phyloP scores from a whole-genome alignment of 345 rosid species.

The Aquilaria malaccensis region DNA sequence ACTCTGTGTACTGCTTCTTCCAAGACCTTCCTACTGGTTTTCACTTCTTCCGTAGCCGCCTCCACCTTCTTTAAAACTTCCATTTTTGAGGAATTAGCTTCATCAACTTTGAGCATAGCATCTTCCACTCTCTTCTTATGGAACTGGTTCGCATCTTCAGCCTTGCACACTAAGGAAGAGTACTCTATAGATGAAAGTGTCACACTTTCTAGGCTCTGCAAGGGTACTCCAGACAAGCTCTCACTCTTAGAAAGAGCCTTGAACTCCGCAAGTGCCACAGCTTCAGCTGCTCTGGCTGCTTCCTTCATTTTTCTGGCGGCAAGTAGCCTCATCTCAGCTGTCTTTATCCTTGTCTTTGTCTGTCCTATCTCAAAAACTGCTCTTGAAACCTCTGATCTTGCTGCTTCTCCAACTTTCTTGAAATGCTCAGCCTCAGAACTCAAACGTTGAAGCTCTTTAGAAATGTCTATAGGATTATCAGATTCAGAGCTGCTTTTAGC shows the following conservation, averaged over 20 bases:
- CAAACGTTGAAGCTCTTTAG: slow-evolving; percentile 57
- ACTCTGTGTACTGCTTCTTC: slow-evolving; percentile 59
- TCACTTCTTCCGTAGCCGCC: slow-evolving; percentile 57
- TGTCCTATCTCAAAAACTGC: slow-evolving; percentile 62
- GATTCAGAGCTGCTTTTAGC: slow-evolving; percentile 8
- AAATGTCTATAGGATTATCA: slow-evolving; percentile 34
- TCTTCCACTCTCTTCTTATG: slow-evolving; percentile 42
- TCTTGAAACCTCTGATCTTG: slow-evolving; percentile 49
- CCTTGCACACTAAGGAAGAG: slow-evolving; percentile 34
- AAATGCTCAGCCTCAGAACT: slow-evolving; percentile 64
- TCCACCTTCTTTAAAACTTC: slow-evolving; percentile 48
- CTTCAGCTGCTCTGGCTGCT: slow-evolving; percentile 91
- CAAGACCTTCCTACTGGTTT: slow-evolving; percentile 49
- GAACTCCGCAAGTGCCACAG: slow-evolving; percentile 69
- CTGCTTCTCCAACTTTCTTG: slow-evolving; percentile 50
- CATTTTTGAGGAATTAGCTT: slow-evolving; percentile 41
- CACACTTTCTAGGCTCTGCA: slow-evolving; percentile 27
- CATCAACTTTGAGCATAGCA: slow-evolving; percentile 58
- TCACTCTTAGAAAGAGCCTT: slow-evolving; percentile 44
- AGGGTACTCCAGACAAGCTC: slow-evolving; percentile 14
- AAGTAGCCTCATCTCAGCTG: slow-evolving; percentile 59
- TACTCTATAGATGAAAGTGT: slow-evolving; percentile 69
- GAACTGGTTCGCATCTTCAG: slow-evolving; percentile 52
- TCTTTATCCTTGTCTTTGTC: slow-evolving; percentile 50
- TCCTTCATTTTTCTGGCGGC: slow-evolving; percentile 96